A percentile compares a stretch with the other conserved stretches of the same genome.
Evolutionary conservation across 805 yeast species (phyloP).

Genomic region (Metschnikowia colocasiae): DNA sequence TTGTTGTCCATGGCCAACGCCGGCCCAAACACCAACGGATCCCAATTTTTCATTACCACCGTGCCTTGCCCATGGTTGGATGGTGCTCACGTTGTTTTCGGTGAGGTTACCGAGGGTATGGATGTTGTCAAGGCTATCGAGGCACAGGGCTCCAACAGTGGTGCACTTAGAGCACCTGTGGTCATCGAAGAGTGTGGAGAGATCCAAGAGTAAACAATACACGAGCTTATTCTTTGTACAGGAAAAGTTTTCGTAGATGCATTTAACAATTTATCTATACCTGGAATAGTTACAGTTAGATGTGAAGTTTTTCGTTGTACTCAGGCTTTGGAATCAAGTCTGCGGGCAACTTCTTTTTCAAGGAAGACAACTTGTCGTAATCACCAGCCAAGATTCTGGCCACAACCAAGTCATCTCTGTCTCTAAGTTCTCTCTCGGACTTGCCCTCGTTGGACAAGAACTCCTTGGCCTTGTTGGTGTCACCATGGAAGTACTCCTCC

Average conservation of each 20-base stretch:
- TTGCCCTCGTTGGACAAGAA: slow-evolving; percentile 52
- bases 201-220: slow-evolving; percentile 15
- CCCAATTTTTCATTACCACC: slow-evolving; percentile 19
- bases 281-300: slow-evolving; percentile 18
- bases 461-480: slow-evolving; percentile 47
- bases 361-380: slow-evolving; percentile 65
- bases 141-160: slow-evolving; percentile 22
- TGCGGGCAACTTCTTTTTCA: slow-evolving; percentile 47
- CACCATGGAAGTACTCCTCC: slow-evolving; percentile 59
- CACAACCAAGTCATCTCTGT: slow-evolving; percentile 72
- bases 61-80: slow-evolving; percentile 27
- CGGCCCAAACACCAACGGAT: slow-evolving; percentile 19
- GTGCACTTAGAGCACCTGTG: slow-evolving; percentile 17
- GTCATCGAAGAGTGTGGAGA: slow-evolving; percentile 30
- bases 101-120: slow-evolving; percentile 25
- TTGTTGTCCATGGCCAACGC: slow-evolving; percentile 20
- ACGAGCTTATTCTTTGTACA: not conserved
- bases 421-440: slow-evolving; percentile 53
- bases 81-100: slow-evolving; percentile 27
- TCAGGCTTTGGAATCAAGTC: slow-evolving; percentile 38
- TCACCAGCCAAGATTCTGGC: slow-evolving; percentile 82
- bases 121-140: slow-evolving; percentile 27
- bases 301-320: slow-evolving; percentile 30
- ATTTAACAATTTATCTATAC: slow-evolving; percentile 5
- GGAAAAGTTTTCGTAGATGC: slow-evolving; percentile 3